Percentiles rank a stretch among this genome's conserved stretches.
Evolutionary conservation across 176 grass and related monocot species (phyloP).

Genomic region (Areca catechu): DNA sequence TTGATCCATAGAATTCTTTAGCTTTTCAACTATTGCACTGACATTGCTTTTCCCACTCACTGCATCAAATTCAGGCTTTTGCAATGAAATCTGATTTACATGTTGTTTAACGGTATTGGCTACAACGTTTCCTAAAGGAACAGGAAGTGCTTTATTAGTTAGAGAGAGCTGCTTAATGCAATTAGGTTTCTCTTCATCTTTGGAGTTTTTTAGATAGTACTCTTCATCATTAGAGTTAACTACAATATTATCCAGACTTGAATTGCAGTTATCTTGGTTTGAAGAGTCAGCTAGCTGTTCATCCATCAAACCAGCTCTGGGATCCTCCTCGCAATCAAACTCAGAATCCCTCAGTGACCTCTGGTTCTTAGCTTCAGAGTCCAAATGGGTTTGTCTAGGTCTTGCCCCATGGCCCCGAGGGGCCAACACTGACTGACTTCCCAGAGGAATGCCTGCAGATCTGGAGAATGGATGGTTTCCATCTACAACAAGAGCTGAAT

Average conservation of each 20-base stretch:
- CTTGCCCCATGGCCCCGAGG: conserved; percentile 44
- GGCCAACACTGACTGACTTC: conserved; percentile 12
- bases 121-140: not conserved
- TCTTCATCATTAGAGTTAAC: too few relatives aligned
- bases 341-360: not conserved
- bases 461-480: not conserved
- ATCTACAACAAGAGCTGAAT: too few relatives aligned
- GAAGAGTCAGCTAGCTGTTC: not conserved
- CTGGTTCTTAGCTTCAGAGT: not conserved
- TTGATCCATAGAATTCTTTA: conserved; percentile 32
- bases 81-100: not conserved
- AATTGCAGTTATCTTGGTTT: too few relatives aligned
- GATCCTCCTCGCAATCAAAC: conserved; percentile 9
- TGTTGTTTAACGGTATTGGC: too few relatives aligned
- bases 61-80: not conserved
- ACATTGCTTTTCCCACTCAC: conserved; percentile 6
- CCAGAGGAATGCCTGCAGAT: not conserved
- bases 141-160: not conserved
- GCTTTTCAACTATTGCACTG: conserved; percentile 30
- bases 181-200: too few relatives aligned
- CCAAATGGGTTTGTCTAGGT: not conserved
- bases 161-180: not conserved
- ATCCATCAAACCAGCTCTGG: conserved; percentile 4
- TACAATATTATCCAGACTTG: too few relatives aligned
- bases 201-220: too few relatives aligned